phyloP scores from a whole-genome alignment of 768 basidiomycete species.

The Lenzites betulinus region DNA sequence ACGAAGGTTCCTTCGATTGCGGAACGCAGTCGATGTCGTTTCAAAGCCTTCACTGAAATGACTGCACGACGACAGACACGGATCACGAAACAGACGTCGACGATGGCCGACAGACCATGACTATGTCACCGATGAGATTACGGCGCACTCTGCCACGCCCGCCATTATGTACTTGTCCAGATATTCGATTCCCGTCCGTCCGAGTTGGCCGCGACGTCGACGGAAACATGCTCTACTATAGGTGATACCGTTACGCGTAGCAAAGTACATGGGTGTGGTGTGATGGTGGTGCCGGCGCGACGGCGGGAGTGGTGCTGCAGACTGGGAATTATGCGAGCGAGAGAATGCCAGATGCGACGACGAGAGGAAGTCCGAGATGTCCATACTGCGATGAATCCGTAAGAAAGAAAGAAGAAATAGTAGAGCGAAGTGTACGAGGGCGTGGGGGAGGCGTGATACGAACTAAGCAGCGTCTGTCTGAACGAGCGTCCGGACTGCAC shows the following conservation, averaged over 20 bases:
- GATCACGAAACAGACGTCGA: no score
- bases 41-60: no score
- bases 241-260: constrained; percentile 13
- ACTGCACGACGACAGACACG: no score
- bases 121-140: no score
- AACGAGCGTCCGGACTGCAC: neutral
- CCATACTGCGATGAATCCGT: constrained; percentile 17
- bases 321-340: constrained; percentile 18
- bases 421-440: constrained; percentile 7
- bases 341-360: constrained; percentile 17
- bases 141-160: no score
- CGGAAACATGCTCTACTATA: constrained; percentile 20
- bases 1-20: no score
- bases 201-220: constrained; percentile 4
- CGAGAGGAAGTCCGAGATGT: constrained; percentile 17
- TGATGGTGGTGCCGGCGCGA: neutral
- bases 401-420: constrained; percentile 7
- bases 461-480: constrained; percentile 7
- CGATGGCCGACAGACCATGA: no score
- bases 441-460: constrained; percentile 3
- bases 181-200: constrained; percentile 2
- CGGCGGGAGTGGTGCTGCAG: neutral
- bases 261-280: constrained; percentile 17
- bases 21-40: no score
- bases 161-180: no score